Conservation (phyloP, 176 grass and related monocot species). For the Oryza nivara region DNA sequence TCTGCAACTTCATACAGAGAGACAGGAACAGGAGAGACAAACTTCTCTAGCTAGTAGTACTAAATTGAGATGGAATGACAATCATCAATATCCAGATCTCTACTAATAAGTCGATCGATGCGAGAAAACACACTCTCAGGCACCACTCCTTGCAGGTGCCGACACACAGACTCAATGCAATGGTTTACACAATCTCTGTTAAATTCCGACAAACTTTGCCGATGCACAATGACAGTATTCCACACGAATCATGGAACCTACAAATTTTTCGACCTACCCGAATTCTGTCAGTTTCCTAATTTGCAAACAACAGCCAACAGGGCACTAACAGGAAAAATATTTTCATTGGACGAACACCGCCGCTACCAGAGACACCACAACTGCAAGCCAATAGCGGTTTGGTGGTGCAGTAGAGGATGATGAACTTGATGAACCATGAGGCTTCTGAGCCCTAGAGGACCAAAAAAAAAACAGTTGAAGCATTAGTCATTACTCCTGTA, state of each 20-base stretch:
- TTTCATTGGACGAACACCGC: conserved; percentile 32
- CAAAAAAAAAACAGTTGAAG: not conserved
- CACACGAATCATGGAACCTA: conserved; percentile 36
- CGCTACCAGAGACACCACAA: conserved; percentile 41
- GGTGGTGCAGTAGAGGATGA: not conserved
- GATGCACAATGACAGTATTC: conserved; percentile 36
- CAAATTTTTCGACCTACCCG: conserved; percentile 27
- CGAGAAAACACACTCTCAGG: conserved; percentile 21
- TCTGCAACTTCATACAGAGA: not conserved
- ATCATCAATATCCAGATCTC: conserved; percentile 33
- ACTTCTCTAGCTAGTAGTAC: not conserved
- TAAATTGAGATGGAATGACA: not conserved
- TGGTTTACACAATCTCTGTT: conserved; percentile 42
- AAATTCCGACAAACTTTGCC: conserved; percentile 24
- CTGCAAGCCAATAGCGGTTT: conserved; percentile 35
- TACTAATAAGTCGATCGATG: not conserved
- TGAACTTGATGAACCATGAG: conserved; percentile 56
- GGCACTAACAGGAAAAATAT: conserved; percentile 21
- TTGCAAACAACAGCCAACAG: conserved; percentile 18
- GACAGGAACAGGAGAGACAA: not conserved
- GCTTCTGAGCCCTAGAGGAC: conserved; percentile 59
- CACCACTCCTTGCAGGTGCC: conserved; percentile 40
- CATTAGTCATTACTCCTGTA: not conserved
- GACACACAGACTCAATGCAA: not conserved
- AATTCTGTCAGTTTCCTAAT: conserved; percentile 51